These are phyloP conservation scores for Sporothrix protearum DNA, from an alignment of 2,329 filamentous ascomycete species.

Conservation along the genomic window DNA sequence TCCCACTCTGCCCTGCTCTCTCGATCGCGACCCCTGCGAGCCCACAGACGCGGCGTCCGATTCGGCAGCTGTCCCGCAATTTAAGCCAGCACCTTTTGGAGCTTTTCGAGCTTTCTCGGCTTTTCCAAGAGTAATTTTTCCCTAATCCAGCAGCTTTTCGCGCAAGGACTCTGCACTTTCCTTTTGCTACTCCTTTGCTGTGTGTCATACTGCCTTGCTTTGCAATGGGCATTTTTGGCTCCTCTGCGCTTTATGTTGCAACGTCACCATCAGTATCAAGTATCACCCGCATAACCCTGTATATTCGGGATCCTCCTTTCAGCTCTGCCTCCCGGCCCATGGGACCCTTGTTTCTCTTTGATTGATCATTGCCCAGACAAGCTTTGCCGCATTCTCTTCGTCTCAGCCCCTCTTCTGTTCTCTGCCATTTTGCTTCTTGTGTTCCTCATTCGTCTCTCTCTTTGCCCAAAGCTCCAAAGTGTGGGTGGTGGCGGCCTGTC, in stretches of 20 bases:
- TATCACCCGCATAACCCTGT: background rate
- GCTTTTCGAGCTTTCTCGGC: background rate
- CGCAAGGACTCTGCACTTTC: background rate
- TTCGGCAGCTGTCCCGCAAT: background rate
- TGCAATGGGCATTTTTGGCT: background rate
- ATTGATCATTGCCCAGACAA: background rate
- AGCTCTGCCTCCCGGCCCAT: constrained; percentile 1
- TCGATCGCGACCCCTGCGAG: constrained; percentile 4
- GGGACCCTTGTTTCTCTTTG: constrained; percentile 2
- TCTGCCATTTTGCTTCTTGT: background rate
- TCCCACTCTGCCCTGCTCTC: background rate
- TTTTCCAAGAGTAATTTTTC: background rate
- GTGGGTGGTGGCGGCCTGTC: constrained; percentile 8
- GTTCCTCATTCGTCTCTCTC: background rate
- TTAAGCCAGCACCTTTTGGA: background rate
- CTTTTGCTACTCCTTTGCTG: background rate
- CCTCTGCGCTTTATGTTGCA: background rate
- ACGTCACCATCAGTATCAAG: background rate
- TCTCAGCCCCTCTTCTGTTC: background rate
- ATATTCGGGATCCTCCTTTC: background rate
- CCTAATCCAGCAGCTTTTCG: background rate
- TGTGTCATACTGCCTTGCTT: constrained; percentile 1
- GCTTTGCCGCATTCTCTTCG: background rate
- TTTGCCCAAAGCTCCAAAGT: background rate
- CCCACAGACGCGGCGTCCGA: background rate